These are phyloP conservation scores for Sclerotinia sclerotiorum DNA, from an alignment of 2,329 filamentous ascomycete genomes.

Conservation along the genomic window DNA sequence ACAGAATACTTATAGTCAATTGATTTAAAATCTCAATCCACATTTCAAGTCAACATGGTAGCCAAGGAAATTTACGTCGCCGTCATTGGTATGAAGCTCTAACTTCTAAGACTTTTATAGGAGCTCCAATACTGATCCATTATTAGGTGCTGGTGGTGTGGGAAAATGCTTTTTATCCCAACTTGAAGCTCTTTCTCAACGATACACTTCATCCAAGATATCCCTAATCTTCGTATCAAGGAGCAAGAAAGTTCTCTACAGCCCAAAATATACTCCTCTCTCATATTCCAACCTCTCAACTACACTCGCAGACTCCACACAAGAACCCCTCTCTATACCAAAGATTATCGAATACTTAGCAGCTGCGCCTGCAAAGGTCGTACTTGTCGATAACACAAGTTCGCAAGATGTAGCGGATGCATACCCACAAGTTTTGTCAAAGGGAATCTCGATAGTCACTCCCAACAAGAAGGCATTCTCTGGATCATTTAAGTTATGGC, in stretches of 20 bases:
- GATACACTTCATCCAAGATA: constrained; percentile 64
- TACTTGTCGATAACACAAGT: constrained; percentile 95
- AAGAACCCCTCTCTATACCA: constrained; percentile 64
- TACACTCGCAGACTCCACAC: constrained; percentile 62
- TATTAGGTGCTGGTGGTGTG: constrained; percentile 81
- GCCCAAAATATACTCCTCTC: constrained; percentile 68
- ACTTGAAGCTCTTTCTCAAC: constrained; percentile 65
- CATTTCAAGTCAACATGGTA: constrained; percentile 30
- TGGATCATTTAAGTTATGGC: constrained; percentile 76
- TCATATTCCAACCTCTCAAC: constrained; percentile 60
- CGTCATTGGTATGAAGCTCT: constrained; percentile 44
- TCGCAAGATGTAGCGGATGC: constrained; percentile 79
- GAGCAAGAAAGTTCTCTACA: constrained; percentile 79
- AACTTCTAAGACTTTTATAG: constrained; percentile 31
- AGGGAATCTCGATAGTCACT: constrained; percentile 87
- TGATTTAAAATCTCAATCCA: background rate
- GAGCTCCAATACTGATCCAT: constrained; percentile 6
- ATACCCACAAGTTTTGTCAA: constrained; percentile 78
- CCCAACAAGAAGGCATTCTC: constrained; percentile 99
- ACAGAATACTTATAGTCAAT: background rate
- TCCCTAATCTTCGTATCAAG: constrained; percentile 82
- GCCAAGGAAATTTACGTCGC: constrained; percentile 46
- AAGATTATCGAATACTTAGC: constrained; percentile 77
- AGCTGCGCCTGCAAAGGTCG: constrained; percentile 71
- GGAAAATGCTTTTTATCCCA: constrained; percentile 89